phyloP scores from a whole-genome alignment of 495 filamentous ascomycete genomes.

The Cenococcum geophilum region DNA sequence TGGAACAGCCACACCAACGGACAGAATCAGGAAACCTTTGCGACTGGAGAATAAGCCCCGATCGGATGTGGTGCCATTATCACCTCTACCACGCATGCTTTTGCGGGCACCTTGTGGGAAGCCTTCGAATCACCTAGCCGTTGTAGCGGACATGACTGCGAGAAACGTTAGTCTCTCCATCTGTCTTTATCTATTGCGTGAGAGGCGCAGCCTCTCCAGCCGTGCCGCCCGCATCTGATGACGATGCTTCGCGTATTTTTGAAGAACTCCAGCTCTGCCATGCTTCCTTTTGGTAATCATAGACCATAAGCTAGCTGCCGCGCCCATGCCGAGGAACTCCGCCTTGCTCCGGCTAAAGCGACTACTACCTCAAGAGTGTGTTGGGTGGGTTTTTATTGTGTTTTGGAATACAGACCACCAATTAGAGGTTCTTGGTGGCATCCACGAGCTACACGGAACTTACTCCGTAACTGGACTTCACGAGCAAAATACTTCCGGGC shows the following conservation, averaged over 20 bases:
- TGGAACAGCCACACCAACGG: neutral
- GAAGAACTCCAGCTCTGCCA: no score
- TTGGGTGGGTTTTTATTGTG: no score
- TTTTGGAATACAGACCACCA: no score
- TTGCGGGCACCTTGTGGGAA: no score
- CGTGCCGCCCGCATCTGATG: neutral
- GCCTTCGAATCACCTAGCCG: no score
- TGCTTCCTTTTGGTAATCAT: neutral
- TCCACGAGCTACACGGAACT: no score
- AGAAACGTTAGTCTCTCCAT: neutral
- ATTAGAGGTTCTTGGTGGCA: no score
- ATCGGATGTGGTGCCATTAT: neutral
- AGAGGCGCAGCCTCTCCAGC: neutral
- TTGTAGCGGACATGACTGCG: neutral
- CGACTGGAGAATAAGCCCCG: neutral
- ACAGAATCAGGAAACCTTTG: neutral
- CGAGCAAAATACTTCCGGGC: no score
- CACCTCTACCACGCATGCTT: no score
- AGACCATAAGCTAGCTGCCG: neutral
- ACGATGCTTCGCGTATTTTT: neutral
- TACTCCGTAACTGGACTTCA: no score
- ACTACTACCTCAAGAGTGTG: neutral
- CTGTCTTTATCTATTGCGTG: neutral
- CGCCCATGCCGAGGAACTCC: neutral
- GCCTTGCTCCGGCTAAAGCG: neutral